Evolutionary conservation across 441 rosid species (phyloP).

Genomic region (Manihot esculenta): DNA sequence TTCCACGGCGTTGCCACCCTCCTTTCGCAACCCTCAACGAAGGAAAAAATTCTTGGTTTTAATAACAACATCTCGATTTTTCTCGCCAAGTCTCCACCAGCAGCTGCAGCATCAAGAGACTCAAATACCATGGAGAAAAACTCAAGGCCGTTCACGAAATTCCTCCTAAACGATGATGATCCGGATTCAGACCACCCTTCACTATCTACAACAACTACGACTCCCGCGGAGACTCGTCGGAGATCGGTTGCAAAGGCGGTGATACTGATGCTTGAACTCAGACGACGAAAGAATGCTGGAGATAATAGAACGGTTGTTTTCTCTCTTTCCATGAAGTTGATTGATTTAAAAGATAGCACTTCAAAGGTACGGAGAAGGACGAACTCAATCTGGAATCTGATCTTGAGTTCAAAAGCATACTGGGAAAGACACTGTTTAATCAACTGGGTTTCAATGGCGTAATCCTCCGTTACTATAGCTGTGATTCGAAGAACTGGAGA

Average conservation of each 20-base stretch:
- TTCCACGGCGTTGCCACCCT: conserved; percentile 55
- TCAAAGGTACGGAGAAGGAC: conserved; percentile 66
- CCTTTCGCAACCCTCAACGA: conserved; percentile 50
- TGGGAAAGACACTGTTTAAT: conserved; percentile 73
- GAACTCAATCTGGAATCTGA: conserved; percentile 74
- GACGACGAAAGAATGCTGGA: conserved; percentile 60
- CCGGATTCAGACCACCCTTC: conserved; percentile 68
- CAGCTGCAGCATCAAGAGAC: conserved; percentile 67
- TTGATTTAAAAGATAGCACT: conserved; percentile 66
- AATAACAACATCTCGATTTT: conserved; percentile 65
- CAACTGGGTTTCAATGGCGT: conserved; percentile 58
- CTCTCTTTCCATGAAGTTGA: conserved; percentile 72
- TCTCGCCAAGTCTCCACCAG: conserved; percentile 57
- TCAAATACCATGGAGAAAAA: conserved; percentile 74
- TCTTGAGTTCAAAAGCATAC: conserved; percentile 72
- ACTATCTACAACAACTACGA: conserved; percentile 64
- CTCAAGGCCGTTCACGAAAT: conserved; percentile 63
- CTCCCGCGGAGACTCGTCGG: conserved; percentile 52
- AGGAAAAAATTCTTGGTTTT: conserved; percentile 57
- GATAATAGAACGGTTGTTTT: conserved; percentile 59
- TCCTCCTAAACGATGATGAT: conserved; percentile 63
- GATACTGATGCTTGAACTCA: conserved; percentile 39
- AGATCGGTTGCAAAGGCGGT: conserved; percentile 49
- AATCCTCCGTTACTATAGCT: conserved; percentile 74
- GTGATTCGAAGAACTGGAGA: conserved; percentile 64